Base-by-base conservation (phyloP, 1,139 yeast genomes). In the Sugiyamaella xylanicola region DNA sequence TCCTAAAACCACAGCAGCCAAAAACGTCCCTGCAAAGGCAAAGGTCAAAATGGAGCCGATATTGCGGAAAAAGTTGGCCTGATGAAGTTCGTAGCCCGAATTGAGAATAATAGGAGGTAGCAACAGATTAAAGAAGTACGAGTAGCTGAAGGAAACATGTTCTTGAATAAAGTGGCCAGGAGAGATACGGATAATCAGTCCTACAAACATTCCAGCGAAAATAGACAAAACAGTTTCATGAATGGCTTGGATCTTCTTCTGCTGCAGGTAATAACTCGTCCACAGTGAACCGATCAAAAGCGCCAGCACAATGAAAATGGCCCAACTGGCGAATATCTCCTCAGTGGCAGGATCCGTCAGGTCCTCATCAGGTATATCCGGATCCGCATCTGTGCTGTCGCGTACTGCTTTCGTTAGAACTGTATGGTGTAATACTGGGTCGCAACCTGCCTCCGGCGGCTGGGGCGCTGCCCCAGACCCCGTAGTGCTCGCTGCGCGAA, bases 111-210 rank as follows among this genome's bases (percentile, higher is more conserved):
- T 95, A 0, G 99, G 99, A 1, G 99, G 99, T 61, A 95, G 79
- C 57, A 95, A 76, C 49, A 95, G 84, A 69, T 95, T 95, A 80
- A 95, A 95, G 73, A 95, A 95, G 72, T 93, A 93, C 35, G 95
- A 83, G 46, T 96, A 88, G 64, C 93, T 92, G 78, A 95, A 95
- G 58, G 96, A 91, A 53, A 95, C 97, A 7, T 96, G 92, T 67
- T 92, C 96, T 74, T 95, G 99, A 63, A 95, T 95, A 70, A 90
- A 91, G 70, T 91, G 98, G 37, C 99, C 99, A 0, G 99, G 99
- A 3, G 90, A 81, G 21, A 92, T 79, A 63, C 99, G 80, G 60
- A 95, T 91, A 46, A 93, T 82, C 47, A 95, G 74, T 0, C 99
- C 99, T 25, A 95, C 96, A 51, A 90, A 79, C 98, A 91, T 92